phyloP scores from a whole-genome alignment of 2,329 filamentous ascomycete species.

The Didymella sp. region DNA sequence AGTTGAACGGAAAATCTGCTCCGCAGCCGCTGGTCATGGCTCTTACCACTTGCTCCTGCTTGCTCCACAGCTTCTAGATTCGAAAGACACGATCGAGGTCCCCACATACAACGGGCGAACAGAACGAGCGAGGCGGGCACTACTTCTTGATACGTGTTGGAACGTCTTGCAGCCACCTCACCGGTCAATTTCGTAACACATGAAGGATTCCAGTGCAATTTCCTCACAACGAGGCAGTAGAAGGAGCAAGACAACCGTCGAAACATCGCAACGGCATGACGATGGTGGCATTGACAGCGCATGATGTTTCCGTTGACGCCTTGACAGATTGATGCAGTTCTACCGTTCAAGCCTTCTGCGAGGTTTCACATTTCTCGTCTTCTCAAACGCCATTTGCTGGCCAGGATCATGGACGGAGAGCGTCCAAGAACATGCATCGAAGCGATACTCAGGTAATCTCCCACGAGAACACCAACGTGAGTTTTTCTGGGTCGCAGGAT shows the following conservation, averaged over 20 bases:
- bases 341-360: conserved; percentile 22
- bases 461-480: conserved; percentile 24
- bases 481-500: conserved; percentile 32
- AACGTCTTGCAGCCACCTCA: conserved; percentile 11
- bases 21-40: conserved; percentile 4
- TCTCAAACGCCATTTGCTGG: conserved; percentile 26
- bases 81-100: conserved; percentile 10
- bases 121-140: neutral
- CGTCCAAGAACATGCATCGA: conserved; percentile 30
- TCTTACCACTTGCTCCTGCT: conserved; percentile 2
- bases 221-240: conserved; percentile 6
- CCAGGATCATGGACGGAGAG: conserved; percentile 17
- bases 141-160: neutral
- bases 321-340: conserved; percentile 15
- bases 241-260: neutral
- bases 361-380: conserved; percentile 31
- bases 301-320: conserved; percentile 41
- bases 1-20: conserved; percentile 6
- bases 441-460: conserved; percentile 30
- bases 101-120: conserved; percentile 11
- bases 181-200: conserved; percentile 12
- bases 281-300: conserved; percentile 19
- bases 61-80: conserved; percentile 18
- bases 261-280: conserved; percentile 1
- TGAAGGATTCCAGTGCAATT: conserved; percentile 12